Base-by-base conservation (phyloP, 148 eudicot species). In the Fagopyrum tataricum region DNA sequence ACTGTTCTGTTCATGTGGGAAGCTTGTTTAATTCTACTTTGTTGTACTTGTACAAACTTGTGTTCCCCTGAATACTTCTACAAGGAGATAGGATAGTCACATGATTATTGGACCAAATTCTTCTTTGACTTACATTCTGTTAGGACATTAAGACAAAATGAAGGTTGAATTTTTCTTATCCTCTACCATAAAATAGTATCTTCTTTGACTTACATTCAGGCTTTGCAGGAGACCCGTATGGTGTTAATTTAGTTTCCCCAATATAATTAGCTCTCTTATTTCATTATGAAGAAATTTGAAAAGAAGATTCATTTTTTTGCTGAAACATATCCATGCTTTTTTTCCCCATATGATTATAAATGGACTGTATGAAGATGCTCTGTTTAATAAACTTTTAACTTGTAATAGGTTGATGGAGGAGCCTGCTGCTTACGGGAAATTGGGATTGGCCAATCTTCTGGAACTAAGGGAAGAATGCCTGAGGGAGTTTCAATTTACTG, bases 401-500 rank as follows among this genome's bases (percentile, higher is more conserved):
- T 74, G 20, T 73, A 17, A 21, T 79, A 94, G 98, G 83, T 88
- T 94, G 88, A 91, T 86, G 90, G 98, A 94, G 81, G 98, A 94
- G 72, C 98, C 98, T 74, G 96, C 97, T 76, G 98, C 98, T 44
- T 94, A 94, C 77, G 98, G 98, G 70, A 94, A 94, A 75, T 77
- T 94, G 76, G 98, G 98, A 73, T 84, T 94, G 66, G 98, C 98
- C 73, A 87, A 94, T 79, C 98, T 94, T 80, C 83, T 94, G 82
- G 98, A 91, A 81, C 77, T 91, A 43, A 87, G 98, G 86, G 98
- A 94, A 81, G 98, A 94, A 76, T 94, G 98, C 77, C 82, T 94
- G 89, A 84, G 98, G 78, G 98, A 94, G 79, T 94, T 94, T 76
- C 86, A 94, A 55, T 94, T 94, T 83, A 77, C 78, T 59, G 98